Evolutionary conservation across 2,329 filamentous ascomycete species (phyloP).

Genomic region (Fusarium globosum): DNA sequence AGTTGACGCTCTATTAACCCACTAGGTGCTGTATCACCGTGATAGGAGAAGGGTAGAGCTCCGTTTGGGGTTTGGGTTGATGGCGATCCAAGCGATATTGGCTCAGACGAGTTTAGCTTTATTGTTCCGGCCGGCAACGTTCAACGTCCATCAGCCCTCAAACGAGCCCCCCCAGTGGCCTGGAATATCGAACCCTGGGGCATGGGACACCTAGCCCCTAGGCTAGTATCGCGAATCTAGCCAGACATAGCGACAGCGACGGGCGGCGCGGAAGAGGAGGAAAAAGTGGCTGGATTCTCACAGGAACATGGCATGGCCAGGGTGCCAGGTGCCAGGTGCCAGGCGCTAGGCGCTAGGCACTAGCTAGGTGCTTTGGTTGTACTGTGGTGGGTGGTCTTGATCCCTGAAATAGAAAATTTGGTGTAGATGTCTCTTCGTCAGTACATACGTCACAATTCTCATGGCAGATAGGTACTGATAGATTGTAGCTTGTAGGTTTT

Average conservation of each 20-base stretch:
- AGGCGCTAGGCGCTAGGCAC: not conserved
- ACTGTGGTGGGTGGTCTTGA: not conserved
- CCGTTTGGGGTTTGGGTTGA: constrained; percentile 20
- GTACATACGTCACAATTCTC: not conserved
- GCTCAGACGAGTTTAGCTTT: constrained; percentile 22
- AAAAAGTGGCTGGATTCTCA: constrained; percentile 1
- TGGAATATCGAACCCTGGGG: constrained; percentile 25
- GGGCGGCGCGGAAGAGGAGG: constrained; percentile 10
- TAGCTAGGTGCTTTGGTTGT: not conserved
- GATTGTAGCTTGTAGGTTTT: not conserved
- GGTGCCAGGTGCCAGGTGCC: not conserved
- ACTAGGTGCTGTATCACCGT: constrained; percentile 8
- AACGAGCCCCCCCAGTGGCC: constrained; percentile 2
- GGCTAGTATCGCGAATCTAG: constrained; percentile 29
- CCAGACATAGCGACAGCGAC: constrained; percentile 19
- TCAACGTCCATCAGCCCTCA: constrained; percentile 32
- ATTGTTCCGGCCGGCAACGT: constrained; percentile 39
- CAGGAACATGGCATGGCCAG: not conserved
- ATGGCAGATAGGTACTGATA: not conserved
- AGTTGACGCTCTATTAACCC: constrained; percentile 15
- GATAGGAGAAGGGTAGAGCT: constrained; percentile 7
- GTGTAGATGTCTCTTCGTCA: not conserved
- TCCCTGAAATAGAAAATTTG: not conserved
- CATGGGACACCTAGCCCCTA: not conserved
- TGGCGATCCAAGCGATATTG: constrained; percentile 25